A percentile compares a stretch with the other conserved stretches of the same genome.
Evolutionary conservation across 495 filamentous ascomycete genomes (phyloP).

Genomic region (Xylaria sp.): DNA sequence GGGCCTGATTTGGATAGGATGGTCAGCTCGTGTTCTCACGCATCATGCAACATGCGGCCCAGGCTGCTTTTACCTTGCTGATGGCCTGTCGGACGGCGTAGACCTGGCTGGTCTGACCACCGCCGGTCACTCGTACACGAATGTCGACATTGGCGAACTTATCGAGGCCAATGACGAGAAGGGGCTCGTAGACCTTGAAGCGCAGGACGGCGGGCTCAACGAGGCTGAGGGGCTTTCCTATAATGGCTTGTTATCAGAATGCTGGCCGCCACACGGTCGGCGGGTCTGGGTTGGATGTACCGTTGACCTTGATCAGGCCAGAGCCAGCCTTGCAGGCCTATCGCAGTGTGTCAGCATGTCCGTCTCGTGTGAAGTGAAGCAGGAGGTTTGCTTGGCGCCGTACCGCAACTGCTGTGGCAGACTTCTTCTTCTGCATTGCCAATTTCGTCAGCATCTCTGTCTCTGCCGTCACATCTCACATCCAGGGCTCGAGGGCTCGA

Average conservation of each 20-base stretch:
- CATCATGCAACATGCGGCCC: too few species aligned
- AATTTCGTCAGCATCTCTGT: conserved; percentile 26
- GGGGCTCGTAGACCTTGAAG: conserved; percentile 98
- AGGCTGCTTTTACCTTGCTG: conserved; percentile 68
- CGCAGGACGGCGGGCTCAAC: conserved; percentile 96
- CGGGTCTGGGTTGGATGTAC: conserved; percentile 8
- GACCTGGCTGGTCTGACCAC: conserved; percentile 97
- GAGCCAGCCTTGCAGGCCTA: conserved; percentile 70
- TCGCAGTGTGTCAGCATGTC: conserved; percentile 28
- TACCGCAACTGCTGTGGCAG: conserved; percentile 31
- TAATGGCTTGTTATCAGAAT: conserved; percentile 16
- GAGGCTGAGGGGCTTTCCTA: conserved; percentile 83
- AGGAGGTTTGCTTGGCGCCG: background rate
- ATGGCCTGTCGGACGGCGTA: conserved; percentile 99
- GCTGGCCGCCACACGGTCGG: background rate
- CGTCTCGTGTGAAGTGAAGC: background rate
- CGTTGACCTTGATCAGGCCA: conserved; percentile 98
- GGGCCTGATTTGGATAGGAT: conserved; percentile 36
- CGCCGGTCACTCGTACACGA: conserved; percentile 93
- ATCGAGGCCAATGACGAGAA: conserved; percentile 93
- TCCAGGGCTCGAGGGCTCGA: background rate
- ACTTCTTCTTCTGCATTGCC: conserved; percentile 31
- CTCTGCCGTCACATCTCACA: conserved; percentile 9
- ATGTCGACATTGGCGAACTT: conserved; percentile 98
- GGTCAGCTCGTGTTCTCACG: conserved; percentile 13